Evolutionary conservation across 2,329 filamentous ascomycete genomes (phyloP).

Genomic region (Arthrinium puccinioides): DNA sequence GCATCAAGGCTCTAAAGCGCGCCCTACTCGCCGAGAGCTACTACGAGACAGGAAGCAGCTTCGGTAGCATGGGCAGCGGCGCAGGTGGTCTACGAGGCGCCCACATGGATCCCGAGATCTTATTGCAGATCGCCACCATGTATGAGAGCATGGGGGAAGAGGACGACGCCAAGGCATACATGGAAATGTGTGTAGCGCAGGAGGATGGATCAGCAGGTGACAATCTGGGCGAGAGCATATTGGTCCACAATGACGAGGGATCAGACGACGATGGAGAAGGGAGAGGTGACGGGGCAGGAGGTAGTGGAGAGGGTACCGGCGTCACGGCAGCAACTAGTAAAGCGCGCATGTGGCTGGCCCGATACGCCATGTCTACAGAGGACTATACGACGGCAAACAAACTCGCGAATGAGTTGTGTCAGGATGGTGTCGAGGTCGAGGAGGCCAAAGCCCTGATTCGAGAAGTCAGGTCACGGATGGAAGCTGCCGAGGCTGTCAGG

Average conservation of each 20-base stretch:
- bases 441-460: slow-evolving; percentile 90
- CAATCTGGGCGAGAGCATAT: slow-evolving; percentile 39
- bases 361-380: slow-evolving; percentile 66
- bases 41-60: slow-evolving; percentile 60
- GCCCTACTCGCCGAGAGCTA: slow-evolving; percentile 83
- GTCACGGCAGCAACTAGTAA: slow-evolving; percentile 89
- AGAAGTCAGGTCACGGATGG: slow-evolving; percentile 74
- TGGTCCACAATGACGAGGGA: slow-evolving; percentile 44
- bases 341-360: slow-evolving; percentile 88
- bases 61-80: slow-evolving; percentile 36
- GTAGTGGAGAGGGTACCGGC: slow-evolving; percentile 52
- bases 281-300: slow-evolving; percentile 5
- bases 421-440: slow-evolving; percentile 93
- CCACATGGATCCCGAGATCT: slow-evolving; percentile 79
- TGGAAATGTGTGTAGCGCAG: slow-evolving; percentile 92
- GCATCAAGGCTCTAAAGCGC: slow-evolving; percentile 90
- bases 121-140: slow-evolving; percentile 83
- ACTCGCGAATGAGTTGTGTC: slow-evolving; percentile 82
- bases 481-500: slow-evolving; percentile 25
- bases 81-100: slow-evolving; percentile 41
- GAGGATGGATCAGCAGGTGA: slow-evolving; percentile 61
- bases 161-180: slow-evolving; percentile 81
- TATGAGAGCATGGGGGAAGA: slow-evolving; percentile 76
- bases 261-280: slow-evolving; percentile 31
- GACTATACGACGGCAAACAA: slow-evolving; percentile 73